Evolutionary conservation across 2,329 filamentous ascomycete species (phyloP).

Genomic region (Talaromyces amestolkiae): DNA sequence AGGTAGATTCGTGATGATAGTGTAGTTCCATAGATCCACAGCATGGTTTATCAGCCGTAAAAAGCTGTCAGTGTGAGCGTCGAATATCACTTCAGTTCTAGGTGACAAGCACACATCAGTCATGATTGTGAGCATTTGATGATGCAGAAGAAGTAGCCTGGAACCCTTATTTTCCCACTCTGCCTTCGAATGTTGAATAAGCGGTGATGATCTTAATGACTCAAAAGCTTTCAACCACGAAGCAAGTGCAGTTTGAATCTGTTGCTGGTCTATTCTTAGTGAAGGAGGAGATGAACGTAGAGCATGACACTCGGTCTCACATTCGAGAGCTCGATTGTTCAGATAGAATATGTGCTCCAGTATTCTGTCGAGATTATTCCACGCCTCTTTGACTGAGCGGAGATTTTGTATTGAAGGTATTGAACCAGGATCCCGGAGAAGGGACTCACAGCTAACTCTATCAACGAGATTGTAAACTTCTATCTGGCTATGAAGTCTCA

Average conservation of each 20-base stretch:
- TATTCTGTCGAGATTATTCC: conserved; percentile 3
- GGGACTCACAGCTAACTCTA: not conserved
- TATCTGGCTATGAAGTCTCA: conserved; percentile 7
- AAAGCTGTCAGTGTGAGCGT: not conserved
- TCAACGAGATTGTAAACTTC: conserved; percentile 1
- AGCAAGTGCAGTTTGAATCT: not conserved
- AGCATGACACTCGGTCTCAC: not conserved
- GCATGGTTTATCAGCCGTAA: conserved; percentile 1
- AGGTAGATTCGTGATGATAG: not conserved
- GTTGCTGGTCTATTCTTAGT: not conserved
- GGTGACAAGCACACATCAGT: not conserved
- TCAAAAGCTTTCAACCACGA: conserved; percentile 4
- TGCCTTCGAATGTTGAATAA: not conserved
- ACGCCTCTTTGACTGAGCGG: conserved; percentile 12
- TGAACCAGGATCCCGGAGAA: not conserved
- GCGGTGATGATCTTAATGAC: not conserved
- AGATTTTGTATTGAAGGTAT: not conserved
- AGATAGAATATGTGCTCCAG: not conserved
- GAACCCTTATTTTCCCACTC: not conserved
- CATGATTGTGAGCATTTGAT: conserved; percentile 12
- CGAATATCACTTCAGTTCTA: conserved; percentile 3
- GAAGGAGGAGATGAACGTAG: not conserved
- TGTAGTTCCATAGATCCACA: not conserved
- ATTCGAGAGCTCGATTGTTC: conserved; percentile 3
- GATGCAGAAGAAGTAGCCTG: not conserved